phyloP scores from a whole-genome alignment of 305 asterid genomes.

The Fraxinus ornus region DNA sequence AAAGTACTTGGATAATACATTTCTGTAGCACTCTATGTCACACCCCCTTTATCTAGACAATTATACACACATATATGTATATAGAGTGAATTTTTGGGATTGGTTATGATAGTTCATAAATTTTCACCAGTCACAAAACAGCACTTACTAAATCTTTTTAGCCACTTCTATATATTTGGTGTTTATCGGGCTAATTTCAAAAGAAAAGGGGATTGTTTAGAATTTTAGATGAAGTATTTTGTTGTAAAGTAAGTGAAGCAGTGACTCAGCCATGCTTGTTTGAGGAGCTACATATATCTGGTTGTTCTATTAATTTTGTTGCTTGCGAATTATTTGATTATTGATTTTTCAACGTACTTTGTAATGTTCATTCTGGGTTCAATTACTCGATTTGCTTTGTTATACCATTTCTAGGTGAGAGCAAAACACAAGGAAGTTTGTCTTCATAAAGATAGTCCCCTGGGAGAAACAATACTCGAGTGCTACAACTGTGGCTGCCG shows the following conservation, averaged over 20 bases:
- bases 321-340: conserved; percentile 3
- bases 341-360: not conserved
- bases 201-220: not conserved
- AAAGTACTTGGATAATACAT: not conserved
- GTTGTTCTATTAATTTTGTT: not conserved
- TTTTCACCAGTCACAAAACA: not conserved
- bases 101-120: not conserved
- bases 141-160: not conserved
- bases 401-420: conserved; percentile 61
- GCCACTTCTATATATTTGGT: not conserved
- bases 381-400: conserved; percentile 16
- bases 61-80: not conserved
- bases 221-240: not conserved
- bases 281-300: not conserved
- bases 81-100: not conserved
- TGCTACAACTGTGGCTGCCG: conserved; percentile 99
- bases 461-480: conserved; percentile 97
- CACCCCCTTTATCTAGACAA: not conserved
- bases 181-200: not conserved
- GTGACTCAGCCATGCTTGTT: not conserved
- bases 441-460: conserved; percentile 98
- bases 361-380: not conserved
- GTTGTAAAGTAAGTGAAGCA: not conserved
- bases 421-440: conserved; percentile 99
- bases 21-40: not conserved